These are phyloP conservation scores for Onygena corvina DNA, from an alignment of 2,329 filamentous ascomycete species.

Conservation along the genomic window DNA sequence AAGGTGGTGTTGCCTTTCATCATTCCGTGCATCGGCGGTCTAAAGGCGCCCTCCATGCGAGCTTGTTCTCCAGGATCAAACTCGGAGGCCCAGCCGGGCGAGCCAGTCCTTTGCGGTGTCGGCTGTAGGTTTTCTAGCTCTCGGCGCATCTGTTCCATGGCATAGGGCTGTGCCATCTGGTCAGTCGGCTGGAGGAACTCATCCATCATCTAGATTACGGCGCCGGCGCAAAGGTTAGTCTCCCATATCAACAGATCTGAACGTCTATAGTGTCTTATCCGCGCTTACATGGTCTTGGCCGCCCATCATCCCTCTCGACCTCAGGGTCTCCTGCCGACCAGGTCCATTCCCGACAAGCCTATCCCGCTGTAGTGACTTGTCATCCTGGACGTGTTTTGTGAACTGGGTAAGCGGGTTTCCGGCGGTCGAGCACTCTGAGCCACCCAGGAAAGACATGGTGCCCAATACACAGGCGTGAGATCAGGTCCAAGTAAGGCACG, in stretches of 20 bases:
- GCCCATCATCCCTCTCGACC: slow-evolving; percentile 55
- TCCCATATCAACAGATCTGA: slow-evolving; percentile 20
- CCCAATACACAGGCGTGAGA: background rate
- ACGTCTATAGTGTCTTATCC: slow-evolving; percentile 5
- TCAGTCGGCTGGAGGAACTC: slow-evolving; percentile 74
- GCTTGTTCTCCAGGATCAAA: slow-evolving; percentile 53
- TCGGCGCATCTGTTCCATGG: slow-evolving; percentile 54
- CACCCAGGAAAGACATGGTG: slow-evolving; percentile 87
- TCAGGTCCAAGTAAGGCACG: no score
- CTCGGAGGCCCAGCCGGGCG: slow-evolving; percentile 52
- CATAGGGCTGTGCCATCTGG: slow-evolving; percentile 48
- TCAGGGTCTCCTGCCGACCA: slow-evolving; percentile 62
- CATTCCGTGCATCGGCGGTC: slow-evolving; percentile 38
- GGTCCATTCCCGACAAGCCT: slow-evolving; percentile 66
- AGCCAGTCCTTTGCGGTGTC: slow-evolving; percentile 40
- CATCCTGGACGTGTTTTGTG: slow-evolving; percentile 91
- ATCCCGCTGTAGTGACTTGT: slow-evolving; percentile 88
- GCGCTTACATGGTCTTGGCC: slow-evolving; percentile 57
- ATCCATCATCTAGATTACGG: slow-evolving; percentile 63
- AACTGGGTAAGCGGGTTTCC: slow-evolving; percentile 95
- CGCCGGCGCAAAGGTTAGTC: slow-evolving; percentile 4
- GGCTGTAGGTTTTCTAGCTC: slow-evolving; percentile 46
- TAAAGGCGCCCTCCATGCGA: slow-evolving; percentile 60
- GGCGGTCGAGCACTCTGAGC: slow-evolving; percentile 90
- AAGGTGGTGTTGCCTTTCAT: slow-evolving; percentile 48